Conservation (phyloP, 2,329 filamentous ascomycete genomes). For the Aspergillus latus region DNA sequence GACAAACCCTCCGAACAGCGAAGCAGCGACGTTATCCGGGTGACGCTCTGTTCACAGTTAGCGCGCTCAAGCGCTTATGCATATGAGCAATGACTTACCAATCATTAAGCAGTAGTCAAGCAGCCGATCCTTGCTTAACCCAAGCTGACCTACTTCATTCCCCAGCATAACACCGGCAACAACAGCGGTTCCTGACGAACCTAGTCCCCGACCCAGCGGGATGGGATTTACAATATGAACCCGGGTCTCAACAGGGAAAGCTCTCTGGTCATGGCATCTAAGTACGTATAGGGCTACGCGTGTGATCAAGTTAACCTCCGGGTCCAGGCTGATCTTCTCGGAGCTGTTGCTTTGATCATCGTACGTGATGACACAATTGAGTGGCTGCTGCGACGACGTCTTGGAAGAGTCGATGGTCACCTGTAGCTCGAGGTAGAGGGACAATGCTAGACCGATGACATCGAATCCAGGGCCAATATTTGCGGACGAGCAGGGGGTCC, state of each 20-base stretch:
- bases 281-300: slow-evolving; percentile 92
- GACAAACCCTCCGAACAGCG: slow-evolving; percentile 93
- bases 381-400: slow-evolving; percentile 35
- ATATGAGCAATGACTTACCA: slow-evolving; percentile 51
- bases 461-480: slow-evolving; percentile 98
- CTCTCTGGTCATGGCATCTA: slow-evolving; percentile 81
- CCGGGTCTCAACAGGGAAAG: slow-evolving; percentile 81
- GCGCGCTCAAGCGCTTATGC: slow-evolving; percentile 2
- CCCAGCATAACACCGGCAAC: slow-evolving; percentile 92
- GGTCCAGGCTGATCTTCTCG: slow-evolving; percentile 75
- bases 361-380: slow-evolving; percentile 83
- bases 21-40: slow-evolving; percentile 91
- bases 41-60: slow-evolving; percentile 61
- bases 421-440: slow-evolving; percentile 85
- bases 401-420: slow-evolving; percentile 69
- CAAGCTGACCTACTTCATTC: slow-evolving; percentile 80
- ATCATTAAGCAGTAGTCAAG: slow-evolving; percentile 99
- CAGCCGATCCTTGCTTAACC: slow-evolving; percentile 75
- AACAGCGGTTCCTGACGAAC: slow-evolving; percentile 93
- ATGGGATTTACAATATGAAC: slow-evolving; percentile 97
- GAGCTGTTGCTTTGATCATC: slow-evolving; percentile 74
- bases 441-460: slow-evolving; percentile 89
- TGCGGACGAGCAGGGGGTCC: slow-evolving; percentile 89
- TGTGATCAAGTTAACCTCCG: slow-evolving; percentile 88
- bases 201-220: slow-evolving; percentile 84